phyloP scores from a whole-genome alignment of 2,329 filamentous ascomycete species.

The Colletotrichum somersetense region DNA sequence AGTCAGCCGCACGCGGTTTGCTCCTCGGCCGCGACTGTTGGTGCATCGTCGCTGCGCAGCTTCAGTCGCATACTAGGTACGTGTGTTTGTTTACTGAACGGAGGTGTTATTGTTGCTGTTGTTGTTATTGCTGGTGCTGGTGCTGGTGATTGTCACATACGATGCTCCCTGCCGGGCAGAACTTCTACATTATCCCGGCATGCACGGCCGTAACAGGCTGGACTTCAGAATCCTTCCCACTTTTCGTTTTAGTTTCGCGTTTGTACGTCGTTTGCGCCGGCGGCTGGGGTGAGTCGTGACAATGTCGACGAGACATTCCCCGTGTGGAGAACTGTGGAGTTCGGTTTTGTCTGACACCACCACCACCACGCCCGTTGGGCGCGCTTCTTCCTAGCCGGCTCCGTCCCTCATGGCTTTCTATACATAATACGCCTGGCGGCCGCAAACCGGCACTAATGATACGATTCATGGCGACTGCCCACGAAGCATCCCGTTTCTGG shows the following conservation, averaged over 20 bases:
- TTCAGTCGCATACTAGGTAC: background rate
- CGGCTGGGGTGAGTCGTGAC: background rate
- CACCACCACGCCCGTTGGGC: slow-evolving; percentile 28
- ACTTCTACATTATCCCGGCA: background rate
- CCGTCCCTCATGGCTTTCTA: background rate
- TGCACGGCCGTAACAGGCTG: background rate
- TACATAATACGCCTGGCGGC: background rate
- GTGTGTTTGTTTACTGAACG: too few relatives aligned
- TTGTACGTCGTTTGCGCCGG: background rate
- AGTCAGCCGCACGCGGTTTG: slow-evolving; percentile 13
- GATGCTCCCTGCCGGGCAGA: background rate
- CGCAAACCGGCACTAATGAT: background rate
- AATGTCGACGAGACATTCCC: slow-evolving; percentile 19
- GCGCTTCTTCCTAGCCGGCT: slow-evolving; percentile 11
- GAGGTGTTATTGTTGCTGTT: background rate
- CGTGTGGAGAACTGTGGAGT: slow-evolving; percentile 26
- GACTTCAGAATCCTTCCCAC: background rate
- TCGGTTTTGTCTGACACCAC: slow-evolving; percentile 24
- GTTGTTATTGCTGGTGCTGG: background rate
- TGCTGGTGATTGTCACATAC: background rate
- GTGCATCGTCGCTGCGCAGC: background rate
- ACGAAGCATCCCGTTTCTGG: background rate
- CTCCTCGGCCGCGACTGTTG: background rate
- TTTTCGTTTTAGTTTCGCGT: background rate
- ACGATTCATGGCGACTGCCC: background rate